Conservation (phyloP, 1,284 basidiomycete species). For the Schizopora paradoxa region DNA sequence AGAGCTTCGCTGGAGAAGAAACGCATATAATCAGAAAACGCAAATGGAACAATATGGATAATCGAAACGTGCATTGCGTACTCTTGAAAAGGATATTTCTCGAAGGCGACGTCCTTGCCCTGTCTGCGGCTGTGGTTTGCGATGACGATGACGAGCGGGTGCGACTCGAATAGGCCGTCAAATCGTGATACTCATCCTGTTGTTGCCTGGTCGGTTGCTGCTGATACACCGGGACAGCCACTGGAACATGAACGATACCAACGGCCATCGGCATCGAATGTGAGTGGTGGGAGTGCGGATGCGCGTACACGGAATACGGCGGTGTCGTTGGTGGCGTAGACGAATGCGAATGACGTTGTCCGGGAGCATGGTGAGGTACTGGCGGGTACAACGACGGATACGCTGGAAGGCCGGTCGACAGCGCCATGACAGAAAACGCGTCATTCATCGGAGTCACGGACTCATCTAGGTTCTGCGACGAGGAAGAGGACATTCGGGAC, state of each 20-base stretch:
- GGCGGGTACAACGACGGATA: not conserved
- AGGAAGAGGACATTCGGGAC: constrained; percentile 1
- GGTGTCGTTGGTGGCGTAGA: not conserved
- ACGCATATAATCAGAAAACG: not conserved
- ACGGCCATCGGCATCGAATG: constrained; percentile 4
- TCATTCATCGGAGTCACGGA: too few relatives aligned
- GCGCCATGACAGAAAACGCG: not conserved
- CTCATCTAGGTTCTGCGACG: too few relatives aligned
- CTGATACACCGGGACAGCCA: constrained; percentile 12
- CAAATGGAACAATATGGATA: constrained; percentile 5
- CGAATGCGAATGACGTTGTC: not conserved
- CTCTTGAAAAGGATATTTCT: constrained; percentile 21
- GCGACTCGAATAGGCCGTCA: not conserved
- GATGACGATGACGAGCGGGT: not conserved
- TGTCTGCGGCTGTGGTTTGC: constrained; percentile 1
- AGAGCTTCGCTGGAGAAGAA: constrained; percentile 51
- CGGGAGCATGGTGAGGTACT: constrained; percentile 1
- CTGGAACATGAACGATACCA: constrained; percentile 12
- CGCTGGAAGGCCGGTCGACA: not conserved
- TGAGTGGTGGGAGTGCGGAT: constrained; percentile 2
- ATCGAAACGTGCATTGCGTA: constrained; percentile 30
- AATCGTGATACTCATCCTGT: not conserved
- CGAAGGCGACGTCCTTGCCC: not conserved
- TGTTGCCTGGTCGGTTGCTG: not conserved
- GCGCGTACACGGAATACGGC: constrained; percentile 8